Evolutionary conservation across 192 early-diverging fungal species (phyloP), one percentile per base, ranked within the genome.

Genomic region (Backusella tarrabulga): DNA sequence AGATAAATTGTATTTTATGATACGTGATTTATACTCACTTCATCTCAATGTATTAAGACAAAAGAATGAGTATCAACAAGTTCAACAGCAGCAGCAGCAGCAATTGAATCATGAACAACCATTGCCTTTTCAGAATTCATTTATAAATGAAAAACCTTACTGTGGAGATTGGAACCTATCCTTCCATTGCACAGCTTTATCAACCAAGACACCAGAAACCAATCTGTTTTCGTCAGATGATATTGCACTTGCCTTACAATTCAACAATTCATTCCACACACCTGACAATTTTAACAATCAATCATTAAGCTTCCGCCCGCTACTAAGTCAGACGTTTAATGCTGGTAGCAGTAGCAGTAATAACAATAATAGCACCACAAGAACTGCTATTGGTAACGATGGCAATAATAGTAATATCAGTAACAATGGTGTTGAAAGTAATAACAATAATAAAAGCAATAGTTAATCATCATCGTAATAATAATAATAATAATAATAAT

Each of bases 1-100:
- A 4, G 84, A 83, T 35, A 89, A 87, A 67, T 79, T 88, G n/a
- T 87, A 82, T 54, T 85, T 85, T 41, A 87, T 87, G 69, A 85
- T 85, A 11, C 84, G 86, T 11, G 86, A 87, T 75, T 76, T 88
- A 21, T 88, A 85, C 56, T 79, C 86, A 4, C 83, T 88, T 34
- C 85, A 88, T 52, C 52, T 11, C 60, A 76, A 76, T 40, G 68
- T 52, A 21, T 6, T 71, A 17, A n/a, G 44, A n/a, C 7, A 7
- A 19, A 19, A 52, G 9, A 23, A 66, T 29, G 56, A 38, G 8
- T 3, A 9, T 11, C 23, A 40, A 35, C 12, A 40, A 5, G 34
- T 3, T 17, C 14, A 32, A 6, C 21, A 15, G 15, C 41, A 52
- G 17, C 71, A 72, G 15, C 44, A 72, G 14, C 71, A 72, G 21